Conservation (phyloP, 2,329 filamentous ascomycete species). For the Aspergillus jensenii region DNA sequence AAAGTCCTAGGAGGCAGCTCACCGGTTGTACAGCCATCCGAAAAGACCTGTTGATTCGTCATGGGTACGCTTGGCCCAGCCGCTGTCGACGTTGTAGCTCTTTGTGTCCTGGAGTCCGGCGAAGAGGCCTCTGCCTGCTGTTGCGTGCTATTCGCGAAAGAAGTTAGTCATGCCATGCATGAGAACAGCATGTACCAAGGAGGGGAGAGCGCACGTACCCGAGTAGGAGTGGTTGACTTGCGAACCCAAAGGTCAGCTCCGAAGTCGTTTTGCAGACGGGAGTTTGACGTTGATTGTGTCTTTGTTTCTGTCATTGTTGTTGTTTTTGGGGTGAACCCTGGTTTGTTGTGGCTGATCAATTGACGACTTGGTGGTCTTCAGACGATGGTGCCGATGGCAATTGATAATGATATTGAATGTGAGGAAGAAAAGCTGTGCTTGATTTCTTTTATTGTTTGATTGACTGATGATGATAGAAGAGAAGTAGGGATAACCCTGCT, state of each 20-base stretch:
- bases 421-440: background rate
- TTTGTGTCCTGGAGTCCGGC: constrained; percentile 40
- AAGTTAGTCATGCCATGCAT: background rate
- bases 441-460: background rate
- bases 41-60: constrained; percentile 15
- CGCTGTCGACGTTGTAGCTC: constrained; percentile 38
- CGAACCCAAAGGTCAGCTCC: constrained; percentile 38
- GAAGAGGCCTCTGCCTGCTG: constrained; percentile 38
- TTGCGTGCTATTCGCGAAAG: constrained; percentile 25
- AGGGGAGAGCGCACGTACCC: constrained; percentile 17
- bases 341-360: too few relatives aligned
- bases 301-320: background rate
- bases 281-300: background rate
- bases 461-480: background rate
- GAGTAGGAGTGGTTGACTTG: constrained; percentile 12
- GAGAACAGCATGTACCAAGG: too few relatives aligned
- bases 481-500: background rate
- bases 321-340: background rate
- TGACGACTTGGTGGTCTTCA: background rate
- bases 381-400: background rate
- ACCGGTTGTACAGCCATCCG: constrained; percentile 24
- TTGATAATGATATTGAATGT: background rate
- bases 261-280: constrained; percentile 34
- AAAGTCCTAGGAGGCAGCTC: constrained; percentile 1
- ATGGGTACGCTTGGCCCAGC: constrained; percentile 34